Evolutionary conservation across 129 eudicot species (phyloP), one percentile per base, ranked within the genome.

Genomic region (Flaveria linearis): DNA sequence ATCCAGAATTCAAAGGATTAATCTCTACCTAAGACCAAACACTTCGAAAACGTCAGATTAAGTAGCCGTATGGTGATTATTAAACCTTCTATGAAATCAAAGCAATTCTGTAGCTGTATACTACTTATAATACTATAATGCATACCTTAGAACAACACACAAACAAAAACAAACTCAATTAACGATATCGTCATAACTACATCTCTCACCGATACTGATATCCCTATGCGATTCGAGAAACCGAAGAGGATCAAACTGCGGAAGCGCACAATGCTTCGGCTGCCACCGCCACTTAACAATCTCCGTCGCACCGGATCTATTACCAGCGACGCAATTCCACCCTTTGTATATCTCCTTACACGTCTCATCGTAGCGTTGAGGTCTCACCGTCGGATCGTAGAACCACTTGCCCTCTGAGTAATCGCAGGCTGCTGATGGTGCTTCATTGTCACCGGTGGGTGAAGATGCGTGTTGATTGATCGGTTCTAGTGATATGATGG

Each of bases 271-370:
- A 20, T 60, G 83, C 71, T 83, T 58, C 30, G 99, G 99, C 72
- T 87, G 88, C 99, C 99, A 94, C 0, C 88, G 87, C 99, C 99
- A 94, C 81, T 83, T 89, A 13, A 82, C 58, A 25, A 94, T 78
- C 47, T 94, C 99, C 55, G 73, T 7, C 14, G 94, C 94, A 81
- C 91, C 93, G 45, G 91, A 83, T 80, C 91, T 91, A 80, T 83
- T 81, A 45, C 90, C 85, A 50, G 84, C 76, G 25, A 87, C 73
- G 83, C 99, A 94, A 71, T 89, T 94, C 99, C 99, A 94, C 6
- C 97, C 97, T 81, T 87, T 91, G 76, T 74, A 94, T 10, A 94
- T 94, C 90, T 94, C 99, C 84, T 94, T 94, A 83, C 99, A 94
- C 20, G 94, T 86, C 36, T 80, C 75, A 60, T 86, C 96, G 68